Evolutionary conservation across 108 stramenopile genomes (phyloP).

Genomic region (Pseudonitzschia multiseries): DNA sequence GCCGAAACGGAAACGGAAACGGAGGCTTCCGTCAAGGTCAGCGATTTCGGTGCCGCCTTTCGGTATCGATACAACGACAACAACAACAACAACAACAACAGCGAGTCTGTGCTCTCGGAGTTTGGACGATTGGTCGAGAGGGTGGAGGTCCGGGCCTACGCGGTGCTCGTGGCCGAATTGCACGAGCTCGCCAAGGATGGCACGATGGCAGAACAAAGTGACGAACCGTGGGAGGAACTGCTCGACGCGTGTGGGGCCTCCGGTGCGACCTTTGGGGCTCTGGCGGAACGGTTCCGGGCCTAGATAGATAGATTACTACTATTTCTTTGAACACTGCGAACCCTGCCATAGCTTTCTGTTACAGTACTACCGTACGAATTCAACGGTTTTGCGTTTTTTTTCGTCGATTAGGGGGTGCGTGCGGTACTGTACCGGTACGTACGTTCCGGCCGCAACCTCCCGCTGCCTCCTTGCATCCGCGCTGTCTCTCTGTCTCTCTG

Average conservation of each 20-base stretch:
- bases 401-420: too few relatives aligned
- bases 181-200: background rate
- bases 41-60: conserved; percentile 73
- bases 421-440: too few relatives aligned
- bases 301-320: too few relatives aligned
- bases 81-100: background rate
- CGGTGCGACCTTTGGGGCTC: background rate
- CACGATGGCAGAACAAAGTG: background rate
- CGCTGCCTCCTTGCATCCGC: too few relatives aligned
- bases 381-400: too few relatives aligned
- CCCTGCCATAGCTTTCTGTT: too few relatives aligned
- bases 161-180: conserved; percentile 41
- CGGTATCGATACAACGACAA: background rate
- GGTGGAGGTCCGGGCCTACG: conserved; percentile 53
- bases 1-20: background rate
- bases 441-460: too few relatives aligned
- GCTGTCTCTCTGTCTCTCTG: too few relatives aligned
- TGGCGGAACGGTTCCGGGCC: background rate
- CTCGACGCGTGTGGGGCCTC: background rate
- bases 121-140: conserved; percentile 43
- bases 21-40: conserved; percentile 38
- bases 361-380: too few relatives aligned
- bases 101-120: conserved; percentile 31
- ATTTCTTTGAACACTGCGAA: too few relatives aligned
- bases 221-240: background rate